Base-by-base conservation (phyloP, 768 basidiomycete genomes). In the Suillus fuscotomentosus region DNA sequence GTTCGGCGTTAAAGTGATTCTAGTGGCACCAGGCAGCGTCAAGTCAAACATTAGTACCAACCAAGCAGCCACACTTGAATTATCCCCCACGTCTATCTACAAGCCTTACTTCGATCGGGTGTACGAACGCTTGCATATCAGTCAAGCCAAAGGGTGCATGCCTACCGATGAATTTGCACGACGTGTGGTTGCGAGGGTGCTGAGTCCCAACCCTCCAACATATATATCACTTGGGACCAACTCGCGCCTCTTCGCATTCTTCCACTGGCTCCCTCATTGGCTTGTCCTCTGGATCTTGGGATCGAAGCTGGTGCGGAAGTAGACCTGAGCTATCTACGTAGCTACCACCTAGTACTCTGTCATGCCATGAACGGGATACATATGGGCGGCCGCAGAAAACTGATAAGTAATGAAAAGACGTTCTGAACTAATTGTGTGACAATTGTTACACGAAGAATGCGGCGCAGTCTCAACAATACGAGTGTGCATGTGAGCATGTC, bases 1-100 rank as follows among this genome's bases (percentile, higher is more conserved):
- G 0, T 84, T 92, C 71, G 85, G 86, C 36, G 83, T 95, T 63
- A 77, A 83, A 27, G 90, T 93, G 50, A 77, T 92, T 71, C 87
- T 89, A 65, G 79, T 94, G 55, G 81, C 84, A 6, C 88, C 91
- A 0, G 91, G 88, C 10, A 79, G 82, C 3, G 79, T 94, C 63
- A 82, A 77, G 57, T 91, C 90, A 3, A 89, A 92, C 68, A 81
- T 93, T 60, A 76, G 88, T 7, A 72, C 73, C 34, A 91, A 90
- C 65, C 83, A 81, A 54, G 73, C 72, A 2, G 66, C 70, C 10
- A 75, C 70, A 0, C 84, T 86, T 68, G 65, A 69, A 13, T 74
- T 89, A 31, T 80, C 87, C 0, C 74, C 80, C 31, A 77, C 80
- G 42, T 84, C 86, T 0, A 72, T 90, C 34, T 94, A 91, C 76